Percentiles rank a stretch among this genome's conserved stretches.
phyloP scores from a whole-genome alignment of 306 rosid genomes.

The Neltuma alba region DNA sequence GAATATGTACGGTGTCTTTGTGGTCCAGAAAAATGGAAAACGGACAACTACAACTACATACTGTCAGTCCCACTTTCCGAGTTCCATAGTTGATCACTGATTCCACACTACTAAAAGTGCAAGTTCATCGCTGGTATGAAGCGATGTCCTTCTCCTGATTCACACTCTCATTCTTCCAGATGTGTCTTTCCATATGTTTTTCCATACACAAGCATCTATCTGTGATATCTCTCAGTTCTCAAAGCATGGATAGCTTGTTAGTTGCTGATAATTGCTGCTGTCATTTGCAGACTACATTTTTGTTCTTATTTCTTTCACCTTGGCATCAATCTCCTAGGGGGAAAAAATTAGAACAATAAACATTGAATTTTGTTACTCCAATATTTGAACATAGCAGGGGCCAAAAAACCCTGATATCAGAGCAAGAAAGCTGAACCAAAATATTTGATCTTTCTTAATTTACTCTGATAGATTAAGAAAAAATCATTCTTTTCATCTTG shows the following conservation, averaged over 20 bases:
- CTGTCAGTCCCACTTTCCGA: too few relatives aligned
- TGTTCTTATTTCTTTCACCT: background rate
- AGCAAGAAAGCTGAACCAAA: background rate
- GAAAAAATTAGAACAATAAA: background rate
- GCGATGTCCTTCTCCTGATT: background rate
- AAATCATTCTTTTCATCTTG: background rate
- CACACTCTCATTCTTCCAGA: background rate
- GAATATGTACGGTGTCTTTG: too few relatives aligned
- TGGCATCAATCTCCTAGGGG: background rate
- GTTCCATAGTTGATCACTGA: too few relatives aligned
- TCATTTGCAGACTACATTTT: background rate
- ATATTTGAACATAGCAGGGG: background rate
- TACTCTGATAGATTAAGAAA: background rate
- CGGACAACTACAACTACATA: too few relatives aligned
- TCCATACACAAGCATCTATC: background rate
- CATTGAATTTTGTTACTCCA: background rate
- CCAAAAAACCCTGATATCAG: background rate
- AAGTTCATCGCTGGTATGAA: background rate
- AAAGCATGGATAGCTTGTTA: background rate
- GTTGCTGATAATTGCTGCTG: background rate
- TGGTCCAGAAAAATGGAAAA: too few relatives aligned
- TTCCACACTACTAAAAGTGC: too few relatives aligned
- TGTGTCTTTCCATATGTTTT: background rate
- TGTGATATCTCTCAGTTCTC: background rate
- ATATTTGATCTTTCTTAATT: background rate